These are phyloP conservation scores for Ceratobasidium sp. DNA, from an alignment of 1,284 basidiomycete genomes.

Conservation along the genomic window DNA sequence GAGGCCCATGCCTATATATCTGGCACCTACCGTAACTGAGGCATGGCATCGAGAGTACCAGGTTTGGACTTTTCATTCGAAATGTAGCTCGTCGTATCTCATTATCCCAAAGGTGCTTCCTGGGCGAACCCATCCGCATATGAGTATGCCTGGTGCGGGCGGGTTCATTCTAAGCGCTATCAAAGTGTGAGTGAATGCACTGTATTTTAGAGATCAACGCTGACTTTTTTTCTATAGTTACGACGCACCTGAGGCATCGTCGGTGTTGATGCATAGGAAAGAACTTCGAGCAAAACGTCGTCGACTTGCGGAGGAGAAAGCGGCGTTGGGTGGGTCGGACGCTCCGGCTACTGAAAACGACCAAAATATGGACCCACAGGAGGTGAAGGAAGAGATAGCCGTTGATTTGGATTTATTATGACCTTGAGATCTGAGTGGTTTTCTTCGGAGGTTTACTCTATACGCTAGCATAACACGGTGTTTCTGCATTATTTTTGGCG, in stretches of 20 bases:
- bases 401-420: neutral
- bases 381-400: neutral
- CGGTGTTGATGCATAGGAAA: slow-evolving; percentile 52
- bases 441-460: too few species aligned
- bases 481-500: too few species aligned
- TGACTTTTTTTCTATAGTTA: slow-evolving; percentile 59
- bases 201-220: neutral
- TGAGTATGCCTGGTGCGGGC: slow-evolving; percentile 90
- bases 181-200: slow-evolving; percentile 72
- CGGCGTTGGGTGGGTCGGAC: neutral
- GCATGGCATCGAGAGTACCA: slow-evolving; percentile 93
- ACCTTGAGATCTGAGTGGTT: neutral
- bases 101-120: slow-evolving; percentile 72
- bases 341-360: slow-evolving; percentile 9
- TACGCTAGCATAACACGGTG: too few species aligned
- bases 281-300: slow-evolving; percentile 37
- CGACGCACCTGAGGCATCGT: slow-evolving; percentile 71
- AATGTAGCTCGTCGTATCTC: neutral
- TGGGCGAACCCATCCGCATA: slow-evolving; percentile 94
- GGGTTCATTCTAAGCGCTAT: slow-evolving; percentile 88
- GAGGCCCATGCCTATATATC: slow-evolving; percentile 71
- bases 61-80: slow-evolving; percentile 52
- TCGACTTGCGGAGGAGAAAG: slow-evolving; percentile 29
- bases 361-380: neutral
- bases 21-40: slow-evolving; percentile 87